Evolutionary conservation across 2,329 filamentous ascomycete genomes (phyloP), one percentile per base, ranked within the genome.

Genomic region (Ceratocystis albifundus): DNA sequence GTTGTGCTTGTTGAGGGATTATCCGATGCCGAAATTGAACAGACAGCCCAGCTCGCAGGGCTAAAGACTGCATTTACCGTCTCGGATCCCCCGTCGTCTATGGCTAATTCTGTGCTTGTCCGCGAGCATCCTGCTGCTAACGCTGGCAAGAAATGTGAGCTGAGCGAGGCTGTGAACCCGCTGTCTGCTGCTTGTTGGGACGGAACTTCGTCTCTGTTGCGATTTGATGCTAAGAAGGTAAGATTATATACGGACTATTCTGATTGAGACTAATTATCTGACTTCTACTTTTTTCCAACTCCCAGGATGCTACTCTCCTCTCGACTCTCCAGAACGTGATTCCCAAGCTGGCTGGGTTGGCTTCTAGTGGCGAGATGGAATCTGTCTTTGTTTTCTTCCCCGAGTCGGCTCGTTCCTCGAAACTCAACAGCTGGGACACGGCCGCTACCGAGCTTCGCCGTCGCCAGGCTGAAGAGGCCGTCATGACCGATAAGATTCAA

Each of bases 1-100:
- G 74, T 88, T 30, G 75, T 87, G 64, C 74, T 84, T 70, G 76
- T 87, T 63, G 80, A 86, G 72, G 83, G 85, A 71, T 76, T 82
- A 74, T 79, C 77, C 20, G 70, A 76, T 17, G 72, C 77, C 53
- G 78, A 80, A 61, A 76, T 78, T 64, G 76, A 78, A 66, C 74
- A 77, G n/a, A 75, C 78, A 63, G 72, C 74, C 32, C 70, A 71
- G 12, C 45, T 44, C 8, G 50, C 44, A 20, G 45, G 45, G 15
- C 71, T 76, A 25, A 72, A 76, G 30, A 70, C 69, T 36, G 75
- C 80, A 1, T 86, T 86, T 68, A 77, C 76, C 5, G 79, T 80
- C 67, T 72, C 74, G 44, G 79, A 79, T 61, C 75, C 77, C 22
- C 81, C 78, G 30, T 79, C 77, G 2, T 70, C 74, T 1, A 69